Evolutionary conservation across 1,284 basidiomycete genomes (phyloP), one percentile per base, ranked within the genome.

Genomic region (Fistulina hepatica): DNA sequence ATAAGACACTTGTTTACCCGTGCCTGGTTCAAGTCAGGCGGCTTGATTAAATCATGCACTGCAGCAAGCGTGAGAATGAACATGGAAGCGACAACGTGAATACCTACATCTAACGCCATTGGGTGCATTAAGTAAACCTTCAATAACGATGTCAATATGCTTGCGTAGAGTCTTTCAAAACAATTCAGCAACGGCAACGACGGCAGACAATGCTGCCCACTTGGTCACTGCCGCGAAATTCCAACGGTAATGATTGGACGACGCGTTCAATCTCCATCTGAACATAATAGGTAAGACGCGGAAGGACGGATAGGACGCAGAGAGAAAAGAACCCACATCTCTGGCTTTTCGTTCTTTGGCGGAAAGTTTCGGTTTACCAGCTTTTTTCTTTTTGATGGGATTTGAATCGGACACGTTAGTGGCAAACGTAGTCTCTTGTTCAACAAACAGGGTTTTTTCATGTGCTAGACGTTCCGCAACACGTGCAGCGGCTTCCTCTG

Each of bases 161-260:
- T 76, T 64, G 24, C 86, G 73, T 32, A 88, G 63, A 37, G 69
- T 73, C 78, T 89, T 42, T 20, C 21, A 39, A 25, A 28, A n/a
- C 22, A 34, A 16, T 44, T 42, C 8, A 20, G 22, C 5, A 2
- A 11, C 15, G 22, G 7, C 2, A 11, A 23, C 26, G 20, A 39
- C 24, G 13, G 24, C 30, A 16, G 12, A 15, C 15, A 17, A 12
- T 9, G 23, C 13, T 30, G 39, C 78, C 42, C 51, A 86, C 85
- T 3, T 82, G 79, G 57, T 94, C 88, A 49, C 70, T 81, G 11
- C 91, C 90, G 28, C 91, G 72, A 56, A 91, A 97, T 57, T 95
- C 92, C 17, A 95, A 67, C 0, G 92, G 92, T 23, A 95, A 63
- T 41, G 73, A 76, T 22, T 80, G 72, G 27, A 94, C 73, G 24